Base-by-base conservation (phyloP, 2,329 filamentous ascomycete species). In the Chrysosporium keratinophilum region DNA sequence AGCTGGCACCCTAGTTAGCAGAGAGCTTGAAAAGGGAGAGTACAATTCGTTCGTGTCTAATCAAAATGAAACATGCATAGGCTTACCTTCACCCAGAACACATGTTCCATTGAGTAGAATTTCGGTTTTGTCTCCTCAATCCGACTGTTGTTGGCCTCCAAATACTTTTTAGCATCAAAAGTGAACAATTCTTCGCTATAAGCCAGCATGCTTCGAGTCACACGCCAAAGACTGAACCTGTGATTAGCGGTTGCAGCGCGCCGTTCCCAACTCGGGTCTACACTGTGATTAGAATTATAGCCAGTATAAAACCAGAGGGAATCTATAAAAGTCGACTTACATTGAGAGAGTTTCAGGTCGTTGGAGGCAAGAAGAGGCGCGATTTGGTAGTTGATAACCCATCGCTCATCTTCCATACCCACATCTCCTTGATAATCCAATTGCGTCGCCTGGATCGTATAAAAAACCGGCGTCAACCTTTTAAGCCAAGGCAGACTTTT, bases 41-140 rank as follows among this genome's bases (percentile, higher is more conserved):
- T 23, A 48, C 9, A 3, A n/a, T 41, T 6, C 11, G 11, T 17
- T n/a, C n/a, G n/a, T n/a, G n/a, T n/a, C n/a, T n/a, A n/a, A 45
- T 35, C 3, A 51, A 52, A 12, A 47, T 2, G 9, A 7, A 28
- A 37, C 6, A n/a, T n/a, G n/a, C n/a, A n/a, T n/a, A n/a, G 12
- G 58, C 69, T 60, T 66, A 74, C 72, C 67, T 70, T 73, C 56
- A 77, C 69, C 74, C 74, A 77, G 58, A 76, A 76, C 46, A 77
- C 64, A 64, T 73, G 73, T 54, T 74, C 69, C 71, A 76, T 73
- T 28, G 66, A 66, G 58, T 72, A 71, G 63, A 75, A 77, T 60
- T 74, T 76, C 23, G 70, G 71, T 49, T 66, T 63, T 20, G 70
- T 72, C 60, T 73, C 71, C 47, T 63, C 65, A 61, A 74, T 71